Evolutionary conservation across 345 rosid species (phyloP).

Genomic region (Microthlaspi erraticum): DNA sequence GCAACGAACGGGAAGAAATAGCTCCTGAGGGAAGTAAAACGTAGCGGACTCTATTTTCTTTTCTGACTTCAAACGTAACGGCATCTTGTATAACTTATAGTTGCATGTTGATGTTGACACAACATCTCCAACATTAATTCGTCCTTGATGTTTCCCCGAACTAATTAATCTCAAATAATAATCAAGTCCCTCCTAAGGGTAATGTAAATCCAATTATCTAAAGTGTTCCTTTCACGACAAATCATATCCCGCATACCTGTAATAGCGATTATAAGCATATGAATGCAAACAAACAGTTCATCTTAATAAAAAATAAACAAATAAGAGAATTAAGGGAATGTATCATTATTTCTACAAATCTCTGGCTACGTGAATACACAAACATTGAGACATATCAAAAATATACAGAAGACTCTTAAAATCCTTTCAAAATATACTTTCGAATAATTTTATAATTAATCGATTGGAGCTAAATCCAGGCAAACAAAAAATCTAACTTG

Average conservation of each 20-base stretch:
- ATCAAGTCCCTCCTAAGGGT: not conserved
- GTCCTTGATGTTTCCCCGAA: not conserved
- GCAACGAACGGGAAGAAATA: constrained; percentile 15
- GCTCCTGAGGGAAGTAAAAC: constrained; percentile 3
- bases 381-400: constrained; percentile 12
- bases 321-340: not conserved
- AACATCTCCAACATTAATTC: constrained; percentile 20
- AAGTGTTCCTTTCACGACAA: constrained; percentile 12
- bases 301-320: not conserved
- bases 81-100: constrained; percentile 26
- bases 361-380: not conserved
- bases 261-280: not conserved
- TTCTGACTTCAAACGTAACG: constrained; percentile 14
- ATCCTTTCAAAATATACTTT: not conserved
- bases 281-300: not conserved
- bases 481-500: too few relatives aligned
- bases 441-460: not conserved
- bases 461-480: not conserved
- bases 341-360: not conserved
- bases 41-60: constrained; percentile 15
- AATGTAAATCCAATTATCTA: constrained; percentile 3
- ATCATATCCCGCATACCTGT: not conserved
- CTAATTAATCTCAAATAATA: constrained; percentile 5
- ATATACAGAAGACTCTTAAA: not conserved
- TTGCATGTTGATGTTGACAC: constrained; percentile 33